A percentile compares a stretch with the other conserved stretches of the same genome.
phyloP scores from a whole-genome alignment of 495 filamentous ascomycete genomes.

The Penicillium pancosmium region DNA sequence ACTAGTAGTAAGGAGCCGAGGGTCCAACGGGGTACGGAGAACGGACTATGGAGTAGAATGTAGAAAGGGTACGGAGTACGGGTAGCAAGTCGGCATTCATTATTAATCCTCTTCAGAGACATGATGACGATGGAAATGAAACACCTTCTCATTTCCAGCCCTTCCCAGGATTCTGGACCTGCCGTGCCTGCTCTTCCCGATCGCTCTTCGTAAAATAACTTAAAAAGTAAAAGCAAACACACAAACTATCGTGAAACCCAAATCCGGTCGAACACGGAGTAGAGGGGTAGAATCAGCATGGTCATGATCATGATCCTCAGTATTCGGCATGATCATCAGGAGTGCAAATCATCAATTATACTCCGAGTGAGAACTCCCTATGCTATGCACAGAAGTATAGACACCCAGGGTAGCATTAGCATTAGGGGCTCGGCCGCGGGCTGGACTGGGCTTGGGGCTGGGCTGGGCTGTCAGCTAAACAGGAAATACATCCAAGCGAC shows the following conservation, averaged over 20 bases:
- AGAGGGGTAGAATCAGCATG: neutral
- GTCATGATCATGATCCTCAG: neutral
- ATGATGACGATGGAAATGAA: neutral
- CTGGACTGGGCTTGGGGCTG: too few relatives aligned
- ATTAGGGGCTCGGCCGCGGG: too few relatives aligned
- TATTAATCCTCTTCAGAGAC: neutral
- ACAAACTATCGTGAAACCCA: constrained; percentile 1
- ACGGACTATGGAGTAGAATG: neutral
- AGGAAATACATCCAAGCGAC: neutral
- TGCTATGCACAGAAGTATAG: too few relatives aligned
- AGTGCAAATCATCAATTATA: too few relatives aligned
- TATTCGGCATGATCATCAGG: neutral
- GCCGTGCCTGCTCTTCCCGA: neutral
- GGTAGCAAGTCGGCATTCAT: neutral
- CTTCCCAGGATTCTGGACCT: neutral
- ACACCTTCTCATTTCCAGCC: neutral
- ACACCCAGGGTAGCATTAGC: too few relatives aligned
- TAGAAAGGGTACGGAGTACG: neutral
- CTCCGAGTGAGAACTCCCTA: too few relatives aligned
- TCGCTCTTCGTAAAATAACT: neutral
- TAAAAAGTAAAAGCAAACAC: constrained; percentile 2
- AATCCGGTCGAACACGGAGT: neutral
- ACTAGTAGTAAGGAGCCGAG: neutral
- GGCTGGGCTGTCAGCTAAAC: neutral
- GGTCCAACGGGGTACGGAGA: neutral